phyloP scores from a whole-genome alignment of 331 rosid genomes.

The Dryas integrifolia region DNA sequence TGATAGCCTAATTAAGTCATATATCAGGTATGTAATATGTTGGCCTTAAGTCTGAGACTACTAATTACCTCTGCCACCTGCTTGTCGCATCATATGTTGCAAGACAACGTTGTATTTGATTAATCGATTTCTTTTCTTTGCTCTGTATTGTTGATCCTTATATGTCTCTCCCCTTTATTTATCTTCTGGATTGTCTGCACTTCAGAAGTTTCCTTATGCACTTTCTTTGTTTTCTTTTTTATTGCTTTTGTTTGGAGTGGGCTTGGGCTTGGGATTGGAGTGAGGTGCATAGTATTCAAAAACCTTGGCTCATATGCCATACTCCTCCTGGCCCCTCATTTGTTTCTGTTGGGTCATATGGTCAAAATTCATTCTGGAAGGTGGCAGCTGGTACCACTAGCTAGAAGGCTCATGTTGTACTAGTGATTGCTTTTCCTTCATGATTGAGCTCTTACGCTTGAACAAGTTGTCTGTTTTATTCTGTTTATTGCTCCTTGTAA shows the following conservation, averaged over 20 bases:
- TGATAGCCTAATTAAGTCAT: constrained; percentile 28
- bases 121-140: background rate
- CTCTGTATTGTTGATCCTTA: background rate
- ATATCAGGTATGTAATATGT: background rate
- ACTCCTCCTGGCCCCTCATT: no score
- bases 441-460: no score
- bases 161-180: background rate
- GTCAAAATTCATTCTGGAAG: no score
- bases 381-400: no score
- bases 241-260: background rate
- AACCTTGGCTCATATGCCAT: no score
- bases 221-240: no score
- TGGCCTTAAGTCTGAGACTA: background rate
- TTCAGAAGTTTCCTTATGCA: background rate
- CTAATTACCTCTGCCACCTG: background rate
- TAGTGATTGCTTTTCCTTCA: no score
- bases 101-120: background rate
- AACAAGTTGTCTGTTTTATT: no score
- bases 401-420: no score
- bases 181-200: constrained; percentile 5
- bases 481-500: no score
- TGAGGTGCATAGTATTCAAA: background rate
- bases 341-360: no score
- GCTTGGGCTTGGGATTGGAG: background rate
- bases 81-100: background rate